These are phyloP conservation scores for Paecilomyces dactylethromorphus DNA, from an alignment of 2,329 filamentous ascomycete species.

Conservation along the genomic window DNA sequence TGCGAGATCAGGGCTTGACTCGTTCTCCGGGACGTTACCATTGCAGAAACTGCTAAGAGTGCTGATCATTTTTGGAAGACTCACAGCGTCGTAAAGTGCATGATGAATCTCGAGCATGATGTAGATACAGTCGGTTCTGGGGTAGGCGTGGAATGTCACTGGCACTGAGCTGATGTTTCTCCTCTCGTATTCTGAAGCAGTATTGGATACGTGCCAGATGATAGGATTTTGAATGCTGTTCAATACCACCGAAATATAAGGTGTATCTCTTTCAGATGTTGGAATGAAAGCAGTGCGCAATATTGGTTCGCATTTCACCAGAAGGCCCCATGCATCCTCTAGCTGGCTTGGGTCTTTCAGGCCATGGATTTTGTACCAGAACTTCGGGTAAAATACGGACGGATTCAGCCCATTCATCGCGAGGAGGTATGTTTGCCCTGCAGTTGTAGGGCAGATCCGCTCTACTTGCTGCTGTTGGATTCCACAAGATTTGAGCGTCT, in stretches of 20 bases:
- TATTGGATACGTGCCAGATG: slow-evolving; percentile 16
- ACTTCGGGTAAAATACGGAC: slow-evolving; percentile 65
- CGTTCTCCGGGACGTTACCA: slow-evolving; percentile 6
- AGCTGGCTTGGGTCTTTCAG: slow-evolving; percentile 30
- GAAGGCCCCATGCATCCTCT: slow-evolving; percentile 52
- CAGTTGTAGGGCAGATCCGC: slow-evolving; percentile 58
- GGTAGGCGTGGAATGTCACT: slow-evolving; percentile 29
- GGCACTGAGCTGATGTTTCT: slow-evolving; percentile 13
- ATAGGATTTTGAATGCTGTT: slow-evolving; percentile 31
- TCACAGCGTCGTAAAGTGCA: slow-evolving; percentile 80
- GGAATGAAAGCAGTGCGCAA: slow-evolving; percentile 62
- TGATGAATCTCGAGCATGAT: slow-evolving; percentile 66
- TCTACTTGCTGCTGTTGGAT: slow-evolving; percentile 42
- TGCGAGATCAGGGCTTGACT: slow-evolving; percentile 26
- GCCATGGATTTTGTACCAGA: slow-evolving; percentile 33
- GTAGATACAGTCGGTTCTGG: slow-evolving; percentile 22
- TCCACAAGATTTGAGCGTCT: slow-evolving; percentile 29
- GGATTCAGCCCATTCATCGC: slow-evolving; percentile 59
- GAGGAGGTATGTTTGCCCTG: slow-evolving; percentile 78
- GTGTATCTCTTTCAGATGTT: slow-evolving; percentile 40
- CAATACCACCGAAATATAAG: slow-evolving; percentile 60
- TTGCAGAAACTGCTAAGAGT: slow-evolving; percentile 43
- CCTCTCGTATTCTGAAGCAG: slow-evolving; percentile 6
- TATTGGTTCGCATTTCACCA: slow-evolving; percentile 54
- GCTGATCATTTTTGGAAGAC: slow-evolving; percentile 58